phyloP scores from a whole-genome alignment of 2,329 filamentous ascomycete species.

The Fusarium vanettenii region DNA sequence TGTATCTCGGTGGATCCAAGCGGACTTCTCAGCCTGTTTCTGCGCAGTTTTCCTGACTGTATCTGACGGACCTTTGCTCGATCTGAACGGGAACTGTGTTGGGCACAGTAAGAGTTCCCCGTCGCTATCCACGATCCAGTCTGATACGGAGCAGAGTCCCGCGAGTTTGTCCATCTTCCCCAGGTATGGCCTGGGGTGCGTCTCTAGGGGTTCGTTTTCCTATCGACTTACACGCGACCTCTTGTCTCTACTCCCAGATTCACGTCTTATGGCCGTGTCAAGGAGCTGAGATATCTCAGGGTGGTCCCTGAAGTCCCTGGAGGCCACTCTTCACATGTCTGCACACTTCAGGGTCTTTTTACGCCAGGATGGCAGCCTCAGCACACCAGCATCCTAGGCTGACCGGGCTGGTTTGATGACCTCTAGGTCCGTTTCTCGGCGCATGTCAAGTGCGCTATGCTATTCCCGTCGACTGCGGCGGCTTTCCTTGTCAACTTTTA shows the following conservation, averaged over 20 bases:
- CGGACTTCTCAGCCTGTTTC: slow-evolving; percentile 7
- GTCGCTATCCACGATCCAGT: neutral
- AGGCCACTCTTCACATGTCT: slow-evolving; percentile 9
- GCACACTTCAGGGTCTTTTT: neutral
- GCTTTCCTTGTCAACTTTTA: slow-evolving; percentile 15
- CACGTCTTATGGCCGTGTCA: neutral
- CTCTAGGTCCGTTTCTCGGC: slow-evolving; percentile 7
- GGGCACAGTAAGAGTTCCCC: neutral
- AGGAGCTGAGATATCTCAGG: neutral
- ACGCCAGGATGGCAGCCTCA: neutral
- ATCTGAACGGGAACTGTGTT: neutral
- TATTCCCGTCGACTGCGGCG: slow-evolving; percentile 24
- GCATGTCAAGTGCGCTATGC: slow-evolving; percentile 9
- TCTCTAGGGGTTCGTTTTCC: neutral
- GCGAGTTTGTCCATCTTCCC: neutral
- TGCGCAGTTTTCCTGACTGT: slow-evolving; percentile 11
- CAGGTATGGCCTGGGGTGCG: neutral
- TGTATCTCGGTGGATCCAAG: slow-evolving; percentile 10
- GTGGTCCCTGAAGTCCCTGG: neutral
- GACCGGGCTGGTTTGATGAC: slow-evolving; percentile 12
- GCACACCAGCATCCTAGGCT: neutral
- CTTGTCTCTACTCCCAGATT: neutral
- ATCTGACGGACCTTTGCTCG: neutral
- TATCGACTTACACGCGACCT: slow-evolving; percentile 1
- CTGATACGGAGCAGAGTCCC: neutral